Evolutionary conservation across 176 grass and related monocot species (phyloP).

Genomic region (Poa pratensis): DNA sequence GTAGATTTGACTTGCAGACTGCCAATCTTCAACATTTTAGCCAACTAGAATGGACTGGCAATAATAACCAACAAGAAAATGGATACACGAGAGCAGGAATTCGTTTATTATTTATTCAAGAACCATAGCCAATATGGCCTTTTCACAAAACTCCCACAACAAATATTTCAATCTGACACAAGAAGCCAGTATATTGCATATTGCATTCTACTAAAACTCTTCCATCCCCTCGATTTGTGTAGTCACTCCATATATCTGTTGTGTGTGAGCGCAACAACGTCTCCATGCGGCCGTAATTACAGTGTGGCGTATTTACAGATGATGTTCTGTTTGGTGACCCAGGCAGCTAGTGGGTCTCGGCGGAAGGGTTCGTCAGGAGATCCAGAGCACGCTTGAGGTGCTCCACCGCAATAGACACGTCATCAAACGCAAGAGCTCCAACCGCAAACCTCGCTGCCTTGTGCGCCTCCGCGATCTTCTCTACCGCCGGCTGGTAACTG

Average conservation of each 20-base stretch:
- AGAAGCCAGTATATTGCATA: no score
- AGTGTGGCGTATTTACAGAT: slow-evolving; percentile 35
- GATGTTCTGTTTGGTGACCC: no score
- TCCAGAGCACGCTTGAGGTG: slow-evolving; percentile 78
- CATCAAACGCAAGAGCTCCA: slow-evolving; percentile 91
- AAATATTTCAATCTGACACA: no score
- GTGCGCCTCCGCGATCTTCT: slow-evolving; percentile 91
- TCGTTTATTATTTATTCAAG: no score
- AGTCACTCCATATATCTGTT: slow-evolving; percentile 18
- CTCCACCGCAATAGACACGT: slow-evolving; percentile 85
- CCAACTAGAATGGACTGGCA: no score
- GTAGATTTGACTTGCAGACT: no score
- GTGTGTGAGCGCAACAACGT: slow-evolving; percentile 32
- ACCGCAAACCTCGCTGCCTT: slow-evolving; percentile 96
- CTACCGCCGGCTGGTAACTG: slow-evolving; percentile 79
- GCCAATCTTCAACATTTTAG: no score
- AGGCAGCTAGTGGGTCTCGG: slow-evolving; percentile 61
- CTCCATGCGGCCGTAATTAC: slow-evolving; percentile 44
- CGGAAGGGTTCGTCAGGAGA: slow-evolving; percentile 85
- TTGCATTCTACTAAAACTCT: neutral
- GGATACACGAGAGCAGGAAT: no score
- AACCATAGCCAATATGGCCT: no score
- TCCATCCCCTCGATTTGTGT: slow-evolving; percentile 35
- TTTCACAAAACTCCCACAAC: no score
- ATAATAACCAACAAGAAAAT: no score